Percentiles rank a stretch among this genome's conserved stretches.
Evolutionary conservation across 371 early-diverging fungal species (phyloP).

Genomic region (Mucor lusitanicus): DNA sequence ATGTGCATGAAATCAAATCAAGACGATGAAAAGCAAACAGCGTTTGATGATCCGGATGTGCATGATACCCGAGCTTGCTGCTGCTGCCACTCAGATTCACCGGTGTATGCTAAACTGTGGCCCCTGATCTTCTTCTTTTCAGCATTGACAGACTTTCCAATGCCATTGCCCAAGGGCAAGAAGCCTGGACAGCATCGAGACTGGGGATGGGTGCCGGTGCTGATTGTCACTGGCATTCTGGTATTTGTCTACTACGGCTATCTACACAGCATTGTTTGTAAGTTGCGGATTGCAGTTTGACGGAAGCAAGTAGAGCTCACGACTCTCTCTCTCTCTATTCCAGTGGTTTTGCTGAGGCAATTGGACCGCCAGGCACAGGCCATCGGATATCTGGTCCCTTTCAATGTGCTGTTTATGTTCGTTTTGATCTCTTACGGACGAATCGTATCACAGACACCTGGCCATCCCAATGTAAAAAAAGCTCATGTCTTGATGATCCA

Average conservation of each 20-base stretch:
- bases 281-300: neutral
- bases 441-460: slow-evolving; percentile 18
- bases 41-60: slow-evolving; percentile 10
- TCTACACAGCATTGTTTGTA: slow-evolving; percentile 26
- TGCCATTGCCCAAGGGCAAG: slow-evolving; percentile 36
- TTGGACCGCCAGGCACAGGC: slow-evolving; percentile 6
- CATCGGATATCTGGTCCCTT: slow-evolving; percentile 12
- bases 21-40: slow-evolving; percentile 1
- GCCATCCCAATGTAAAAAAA: slow-evolving; percentile 14
- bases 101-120: slow-evolving; percentile 28
- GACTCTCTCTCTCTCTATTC: neutral
- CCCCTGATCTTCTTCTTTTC: slow-evolving; percentile 38
- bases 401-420: slow-evolving; percentile 15
- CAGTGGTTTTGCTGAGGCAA: slow-evolving; percentile 19
- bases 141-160: slow-evolving; percentile 34
- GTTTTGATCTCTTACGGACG: slow-evolving; percentile 24
- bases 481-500: too few relatives aligned
- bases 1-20: slow-evolving; percentile 14
- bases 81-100: slow-evolving; percentile 32
- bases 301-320: neutral
- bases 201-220: slow-evolving; percentile 37
- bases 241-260: slow-evolving; percentile 31
- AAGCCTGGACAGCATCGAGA: slow-evolving; percentile 41
- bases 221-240: slow-evolving; percentile 24
- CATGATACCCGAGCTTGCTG: slow-evolving; percentile 16